Percentiles rank a stretch among this genome's conserved stretches.
These are phyloP conservation scores for Cytospora chrysosperma DNA, from an alignment of 2,329 filamentous ascomycete species.

Conservation along the genomic window DNA sequence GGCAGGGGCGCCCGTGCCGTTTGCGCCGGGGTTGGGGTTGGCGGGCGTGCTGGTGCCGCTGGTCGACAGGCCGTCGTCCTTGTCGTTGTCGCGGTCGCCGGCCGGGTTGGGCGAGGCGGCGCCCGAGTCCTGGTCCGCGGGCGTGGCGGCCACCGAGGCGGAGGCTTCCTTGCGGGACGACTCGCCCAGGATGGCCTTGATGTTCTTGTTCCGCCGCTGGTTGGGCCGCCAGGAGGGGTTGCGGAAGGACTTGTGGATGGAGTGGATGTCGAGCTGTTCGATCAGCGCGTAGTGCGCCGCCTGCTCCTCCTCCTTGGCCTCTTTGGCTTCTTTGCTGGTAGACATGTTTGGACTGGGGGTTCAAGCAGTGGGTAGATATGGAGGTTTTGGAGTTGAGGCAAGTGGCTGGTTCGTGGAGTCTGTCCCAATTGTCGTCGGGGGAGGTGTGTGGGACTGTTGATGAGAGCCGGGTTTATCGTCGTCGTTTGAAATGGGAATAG, in stretches of 20 bases:
- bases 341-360: conserved; percentile 7
- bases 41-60: conserved; percentile 59
- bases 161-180: conserved; percentile 77
- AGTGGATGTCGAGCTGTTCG: conserved; percentile 87
- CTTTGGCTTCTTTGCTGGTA: conserved; percentile 20
- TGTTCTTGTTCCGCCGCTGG: conserved; percentile 96
- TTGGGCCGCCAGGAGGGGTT: conserved; percentile 88
- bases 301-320: conserved; percentile 59
- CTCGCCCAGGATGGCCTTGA: conserved; percentile 93
- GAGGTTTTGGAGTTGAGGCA: neutral
- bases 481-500: too few species aligned
- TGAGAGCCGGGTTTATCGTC: neutral
- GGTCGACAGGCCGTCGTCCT: conserved; percentile 54
- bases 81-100: conserved; percentile 36
- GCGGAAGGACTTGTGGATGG: conserved; percentile 84
- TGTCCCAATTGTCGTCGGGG: neutral
- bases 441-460: neutral
- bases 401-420: neutral
- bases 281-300: conserved; percentile 84
- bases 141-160: conserved; percentile 71
- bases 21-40: neutral
- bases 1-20: conserved; percentile 43
- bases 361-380: neutral
- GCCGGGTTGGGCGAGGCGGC: conserved; percentile 65
- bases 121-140: conserved; percentile 74